phyloP scores from a whole-genome alignment of 495 filamentous ascomycete genomes.

The Parachaetomium inaequale region DNA sequence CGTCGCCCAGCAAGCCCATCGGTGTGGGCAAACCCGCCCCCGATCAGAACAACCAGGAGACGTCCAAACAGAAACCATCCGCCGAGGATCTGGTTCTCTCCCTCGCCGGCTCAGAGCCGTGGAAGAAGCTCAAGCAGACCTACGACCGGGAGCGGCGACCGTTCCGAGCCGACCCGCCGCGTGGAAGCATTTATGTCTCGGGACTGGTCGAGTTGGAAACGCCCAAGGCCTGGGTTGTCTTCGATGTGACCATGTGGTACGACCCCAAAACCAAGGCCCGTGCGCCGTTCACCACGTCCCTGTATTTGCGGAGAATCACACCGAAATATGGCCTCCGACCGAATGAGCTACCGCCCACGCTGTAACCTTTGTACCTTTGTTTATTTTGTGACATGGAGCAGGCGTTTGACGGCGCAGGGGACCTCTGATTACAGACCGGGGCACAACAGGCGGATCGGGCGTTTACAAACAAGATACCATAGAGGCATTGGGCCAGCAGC shows the following conservation, averaged over 20 bases:
- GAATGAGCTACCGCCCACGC: too few relatives aligned
- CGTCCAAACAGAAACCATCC: neutral
- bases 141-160: constrained; percentile 47
- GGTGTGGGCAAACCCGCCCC: neutral
- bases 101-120: constrained; percentile 27
- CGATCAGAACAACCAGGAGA: constrained; percentile 6
- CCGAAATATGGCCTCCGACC: too few relatives aligned
- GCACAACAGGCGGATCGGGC: neutral
- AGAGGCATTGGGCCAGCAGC: neutral
- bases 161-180: constrained; percentile 46
- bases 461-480: constrained; percentile 14
- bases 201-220: constrained; percentile 66
- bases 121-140: constrained; percentile 52
- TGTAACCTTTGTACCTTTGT: neutral
- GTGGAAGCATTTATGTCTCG: constrained; percentile 60
- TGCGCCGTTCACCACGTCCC: neutral
- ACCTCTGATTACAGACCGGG: neutral
- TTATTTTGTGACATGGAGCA: neutral
- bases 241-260: constrained; percentile 35
- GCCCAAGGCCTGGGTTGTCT: constrained; percentile 38
- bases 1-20: neutral
- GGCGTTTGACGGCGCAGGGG: neutral
- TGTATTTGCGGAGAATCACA: neutral
- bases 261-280: constrained; percentile 27
- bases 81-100: constrained; percentile 7